Percentiles rank a stretch among this genome's conserved stretches.
Evolutionary conservation across 176 grass and related monocot species (phyloP).

Genomic region (Zea mays): Zm-B73-REFERENCE-NAM-5.0 NC_050105.1:135083001-135083500

Average conservation of each 20-base stretch:
- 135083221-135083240: not conserved
- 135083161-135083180: not conserved
- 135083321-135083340: not conserved
- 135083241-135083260: not conserved
- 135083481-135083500: conserved; percentile 96
- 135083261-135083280: not conserved
- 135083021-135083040: not conserved
- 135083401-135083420: not conserved
- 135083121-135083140: conserved; percentile 1
- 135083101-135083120: not conserved
- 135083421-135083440: conserved; percentile 5
- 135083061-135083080: not conserved
- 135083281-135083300: not conserved
- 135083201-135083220: not conserved
- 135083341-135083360: not conserved
- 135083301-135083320: not conserved
- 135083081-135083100: not conserved
- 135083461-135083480: conserved; percentile 81
- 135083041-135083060: not conserved
- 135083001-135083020: not conserved
- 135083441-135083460: conserved; percentile 39
- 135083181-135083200: not conserved
- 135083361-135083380: conserved; percentile 19
- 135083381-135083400: not conserved
- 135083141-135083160: not conserved